Conservation (phyloP, 106 monocot species). For the Apostasia ramifera region DNA sequence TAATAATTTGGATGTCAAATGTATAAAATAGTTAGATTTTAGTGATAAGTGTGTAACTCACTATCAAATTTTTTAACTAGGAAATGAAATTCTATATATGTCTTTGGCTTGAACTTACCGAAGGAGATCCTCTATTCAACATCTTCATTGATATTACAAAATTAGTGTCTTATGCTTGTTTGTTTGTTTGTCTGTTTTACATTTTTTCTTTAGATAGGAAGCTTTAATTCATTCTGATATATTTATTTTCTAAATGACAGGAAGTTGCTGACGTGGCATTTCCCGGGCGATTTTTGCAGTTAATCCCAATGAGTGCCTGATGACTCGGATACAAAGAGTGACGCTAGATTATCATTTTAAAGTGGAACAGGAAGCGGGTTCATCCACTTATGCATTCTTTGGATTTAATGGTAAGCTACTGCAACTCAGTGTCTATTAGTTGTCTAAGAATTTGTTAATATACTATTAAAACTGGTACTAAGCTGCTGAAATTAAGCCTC, state of each 20-base stretch:
- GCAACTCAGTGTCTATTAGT: neutral
- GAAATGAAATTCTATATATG: too few species aligned
- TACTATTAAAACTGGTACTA: too few species aligned
- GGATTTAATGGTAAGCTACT: slow-evolving; percentile 60
- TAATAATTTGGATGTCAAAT: too few species aligned
- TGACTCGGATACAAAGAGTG: slow-evolving; percentile 76
- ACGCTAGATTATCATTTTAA: slow-evolving; percentile 73
- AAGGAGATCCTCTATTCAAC: too few species aligned
- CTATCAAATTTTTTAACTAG: too few species aligned
- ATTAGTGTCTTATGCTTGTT: too few species aligned
- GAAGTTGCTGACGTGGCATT: slow-evolving; percentile 58
- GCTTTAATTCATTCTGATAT: slow-evolving; percentile 48
- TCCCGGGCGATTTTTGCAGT: slow-evolving; percentile 74
- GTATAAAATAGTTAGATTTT: too few species aligned
- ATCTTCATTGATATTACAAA: too few species aligned
- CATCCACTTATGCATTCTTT: slow-evolving; percentile 55
- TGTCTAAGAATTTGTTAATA: too few species aligned
- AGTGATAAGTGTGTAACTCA: too few species aligned
- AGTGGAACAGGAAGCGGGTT: slow-evolving; percentile 73
- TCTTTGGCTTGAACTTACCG: too few species aligned
- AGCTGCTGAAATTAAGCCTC: too few species aligned
- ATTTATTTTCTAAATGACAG: slow-evolving; percentile 56
- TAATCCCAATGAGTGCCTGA: slow-evolving; percentile 47
- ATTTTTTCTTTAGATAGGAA: slow-evolving; percentile 2
- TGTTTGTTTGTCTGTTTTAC: neutral